Percentiles rank a stretch among this genome's conserved stretches.
Evolutionary conservation across 2,329 filamentous ascomycete genomes (phyloP).

Genomic region (Arthrobotrys iridis): DNA sequence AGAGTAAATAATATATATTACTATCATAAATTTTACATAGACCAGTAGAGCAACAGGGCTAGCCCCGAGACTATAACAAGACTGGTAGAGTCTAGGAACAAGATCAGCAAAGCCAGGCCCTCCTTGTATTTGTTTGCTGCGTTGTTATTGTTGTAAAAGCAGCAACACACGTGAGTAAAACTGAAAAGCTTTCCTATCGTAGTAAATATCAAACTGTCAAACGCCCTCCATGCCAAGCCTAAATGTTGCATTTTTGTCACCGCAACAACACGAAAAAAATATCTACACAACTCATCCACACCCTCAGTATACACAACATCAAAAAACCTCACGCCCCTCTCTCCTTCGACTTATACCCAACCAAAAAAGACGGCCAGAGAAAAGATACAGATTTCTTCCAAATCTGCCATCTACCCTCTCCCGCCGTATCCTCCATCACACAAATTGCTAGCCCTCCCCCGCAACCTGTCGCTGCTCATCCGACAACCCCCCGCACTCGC

Average conservation of each 20-base stretch:
- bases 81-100: too few relatives aligned
- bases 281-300: background rate
- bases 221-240: too few relatives aligned
- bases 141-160: too few relatives aligned
- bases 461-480: constrained; percentile 43
- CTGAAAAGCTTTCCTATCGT: too few relatives aligned
- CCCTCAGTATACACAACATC: background rate
- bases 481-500: constrained; percentile 39
- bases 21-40: too few relatives aligned
- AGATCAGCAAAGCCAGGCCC: too few relatives aligned
- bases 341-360: background rate
- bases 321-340: background rate
- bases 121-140: too few relatives aligned
- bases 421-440: background rate
- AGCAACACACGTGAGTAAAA: too few relatives aligned
- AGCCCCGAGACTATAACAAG: too few relatives aligned
- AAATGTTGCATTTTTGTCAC: constrained; percentile 51
- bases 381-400: constrained; percentile 4
- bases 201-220: background rate
- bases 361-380: background rate
- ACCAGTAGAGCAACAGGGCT: too few relatives aligned
- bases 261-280: constrained; percentile 30
- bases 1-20: too few relatives aligned
- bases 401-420: constrained; percentile 16
- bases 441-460: constrained; percentile 28